phyloP scores from a whole-genome alignment of 108 stramenopile species.

The Asterionellopsis glacialis region DNA sequence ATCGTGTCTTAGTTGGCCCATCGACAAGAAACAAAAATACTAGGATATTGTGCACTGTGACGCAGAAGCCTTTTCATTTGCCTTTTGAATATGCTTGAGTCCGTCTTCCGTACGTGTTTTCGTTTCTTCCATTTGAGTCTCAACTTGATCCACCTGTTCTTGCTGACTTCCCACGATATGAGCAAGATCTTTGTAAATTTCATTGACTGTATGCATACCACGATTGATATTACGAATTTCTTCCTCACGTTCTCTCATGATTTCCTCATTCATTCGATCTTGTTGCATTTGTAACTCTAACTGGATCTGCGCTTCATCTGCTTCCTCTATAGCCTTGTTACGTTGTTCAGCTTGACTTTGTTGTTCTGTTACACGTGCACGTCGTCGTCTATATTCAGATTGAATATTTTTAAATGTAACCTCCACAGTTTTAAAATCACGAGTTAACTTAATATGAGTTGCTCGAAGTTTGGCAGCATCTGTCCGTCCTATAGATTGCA shows the following conservation, averaged over 20 bases:
- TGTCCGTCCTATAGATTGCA: slow-evolving; percentile 17
- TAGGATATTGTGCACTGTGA: slow-evolving; percentile 39
- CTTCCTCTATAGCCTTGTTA: not conserved
- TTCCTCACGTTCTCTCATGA: slow-evolving; percentile 85
- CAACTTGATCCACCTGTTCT: slow-evolving; percentile 82
- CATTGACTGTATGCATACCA: slow-evolving; percentile 87
- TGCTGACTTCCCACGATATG: slow-evolving; percentile 82
- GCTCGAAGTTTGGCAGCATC: slow-evolving; percentile 37
- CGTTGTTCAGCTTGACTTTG: slow-evolving; percentile 3
- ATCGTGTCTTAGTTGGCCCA: too few species aligned
- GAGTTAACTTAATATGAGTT: slow-evolving; percentile 58
- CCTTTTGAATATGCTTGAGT: slow-evolving; percentile 82
- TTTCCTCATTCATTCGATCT: slow-evolving; percentile 74
- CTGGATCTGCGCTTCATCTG: slow-evolving; percentile 30
- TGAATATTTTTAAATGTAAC: slow-evolving; percentile 34
- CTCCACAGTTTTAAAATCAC: slow-evolving; percentile 61
- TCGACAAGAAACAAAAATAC: not conserved
- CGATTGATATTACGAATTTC: slow-evolving; percentile 85
- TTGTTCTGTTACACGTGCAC: slow-evolving; percentile 15
- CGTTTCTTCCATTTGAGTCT: slow-evolving; percentile 79
- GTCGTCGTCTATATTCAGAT: slow-evolving; percentile 12
- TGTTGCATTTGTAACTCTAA: slow-evolving; percentile 71
- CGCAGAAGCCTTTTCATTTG: slow-evolving; percentile 43
- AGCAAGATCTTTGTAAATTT: slow-evolving; percentile 89
- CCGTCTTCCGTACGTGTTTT: slow-evolving; percentile 71